phyloP scores from a whole-genome alignment of 2,329 filamentous ascomycete species.

The Diaporthe destruens region DNA sequence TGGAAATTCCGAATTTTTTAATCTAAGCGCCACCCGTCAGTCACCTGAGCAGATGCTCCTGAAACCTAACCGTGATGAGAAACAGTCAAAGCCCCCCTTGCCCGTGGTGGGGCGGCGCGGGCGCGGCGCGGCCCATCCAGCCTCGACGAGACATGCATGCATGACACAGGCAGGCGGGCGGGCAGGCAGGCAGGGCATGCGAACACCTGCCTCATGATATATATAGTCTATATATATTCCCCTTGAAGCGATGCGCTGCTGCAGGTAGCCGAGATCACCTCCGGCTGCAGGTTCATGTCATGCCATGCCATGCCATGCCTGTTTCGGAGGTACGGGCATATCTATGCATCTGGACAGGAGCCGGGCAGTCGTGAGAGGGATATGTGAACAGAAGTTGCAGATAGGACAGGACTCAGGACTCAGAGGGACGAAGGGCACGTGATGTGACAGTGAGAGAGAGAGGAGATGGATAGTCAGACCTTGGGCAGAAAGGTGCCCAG shows the following conservation, averaged over 20 bases:
- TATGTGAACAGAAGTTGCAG: no score
- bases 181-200: background rate
- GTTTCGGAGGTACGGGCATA: slow-evolving; percentile 4
- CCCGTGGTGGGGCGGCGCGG: background rate
- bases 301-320: slow-evolving; percentile 15
- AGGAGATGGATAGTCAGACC: no score
- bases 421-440: background rate
- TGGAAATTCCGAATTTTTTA: no score
- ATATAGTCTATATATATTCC: no score
- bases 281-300: background rate
- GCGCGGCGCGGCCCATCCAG: background rate
- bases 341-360: background rate
- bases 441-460: no score
- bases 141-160: background rate
- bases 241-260: background rate
- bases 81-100: background rate
- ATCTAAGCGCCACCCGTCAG: background rate
- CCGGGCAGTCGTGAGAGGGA: no score
- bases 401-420: no score
- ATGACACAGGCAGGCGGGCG: background rate
- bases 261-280: background rate
- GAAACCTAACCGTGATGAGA: background rate
- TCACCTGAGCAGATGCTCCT: background rate
- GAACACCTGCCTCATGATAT: background rate
- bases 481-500: no score